These are phyloP conservation scores for Gelatoporia subvermispora DNA, from an alignment of 768 basidiomycete genomes.

Conservation along the genomic window DNA sequence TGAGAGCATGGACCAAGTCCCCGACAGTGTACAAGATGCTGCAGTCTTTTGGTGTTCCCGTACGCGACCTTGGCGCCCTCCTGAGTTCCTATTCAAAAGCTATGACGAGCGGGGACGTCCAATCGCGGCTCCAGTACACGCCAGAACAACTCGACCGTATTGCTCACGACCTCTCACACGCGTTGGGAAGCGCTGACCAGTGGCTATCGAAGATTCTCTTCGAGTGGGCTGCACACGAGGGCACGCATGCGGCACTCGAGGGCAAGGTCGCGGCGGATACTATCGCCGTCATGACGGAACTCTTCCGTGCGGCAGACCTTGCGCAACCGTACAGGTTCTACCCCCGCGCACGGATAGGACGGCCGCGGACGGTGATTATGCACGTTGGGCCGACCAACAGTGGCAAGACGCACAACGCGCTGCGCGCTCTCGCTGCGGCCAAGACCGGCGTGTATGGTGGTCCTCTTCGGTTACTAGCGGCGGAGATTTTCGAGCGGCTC, in stretches of 20 bases:
- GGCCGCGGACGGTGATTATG: slow-evolving; percentile 74
- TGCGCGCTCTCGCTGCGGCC: slow-evolving; percentile 81
- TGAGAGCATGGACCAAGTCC: too few species aligned
- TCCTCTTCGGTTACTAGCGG: slow-evolving; percentile 86
- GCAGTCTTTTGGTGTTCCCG: slow-evolving; percentile 43
- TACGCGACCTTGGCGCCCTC: slow-evolving; percentile 32
- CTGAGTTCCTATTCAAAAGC: slow-evolving; percentile 38
- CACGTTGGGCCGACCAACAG: slow-evolving; percentile 98
- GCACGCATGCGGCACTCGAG: slow-evolving; percentile 19
- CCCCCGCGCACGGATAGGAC: slow-evolving; percentile 49
- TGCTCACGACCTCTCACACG: slow-evolving; percentile 27
- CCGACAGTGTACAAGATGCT: slow-evolving; percentile 19
- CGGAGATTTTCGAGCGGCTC: slow-evolving; percentile 90
- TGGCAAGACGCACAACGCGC: slow-evolving; percentile 92
- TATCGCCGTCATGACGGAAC: slow-evolving; percentile 31
- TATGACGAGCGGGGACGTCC: slow-evolving; percentile 24
- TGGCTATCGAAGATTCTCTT: slow-evolving; percentile 52
- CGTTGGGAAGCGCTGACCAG: slow-evolving; percentile 30
- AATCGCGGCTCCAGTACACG: slow-evolving; percentile 18
- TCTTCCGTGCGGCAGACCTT: slow-evolving; percentile 36
- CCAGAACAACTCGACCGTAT: slow-evolving; percentile 43
- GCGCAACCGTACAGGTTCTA: slow-evolving; percentile 47
- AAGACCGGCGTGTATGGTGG: slow-evolving; percentile 79
- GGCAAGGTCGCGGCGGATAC: slow-evolving; percentile 26
- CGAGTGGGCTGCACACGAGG: slow-evolving; percentile 45